These are phyloP conservation scores for Verticillium albo-atrum DNA, from an alignment of 2,329 filamentous ascomycete genomes.

Conservation along the genomic window DNA sequence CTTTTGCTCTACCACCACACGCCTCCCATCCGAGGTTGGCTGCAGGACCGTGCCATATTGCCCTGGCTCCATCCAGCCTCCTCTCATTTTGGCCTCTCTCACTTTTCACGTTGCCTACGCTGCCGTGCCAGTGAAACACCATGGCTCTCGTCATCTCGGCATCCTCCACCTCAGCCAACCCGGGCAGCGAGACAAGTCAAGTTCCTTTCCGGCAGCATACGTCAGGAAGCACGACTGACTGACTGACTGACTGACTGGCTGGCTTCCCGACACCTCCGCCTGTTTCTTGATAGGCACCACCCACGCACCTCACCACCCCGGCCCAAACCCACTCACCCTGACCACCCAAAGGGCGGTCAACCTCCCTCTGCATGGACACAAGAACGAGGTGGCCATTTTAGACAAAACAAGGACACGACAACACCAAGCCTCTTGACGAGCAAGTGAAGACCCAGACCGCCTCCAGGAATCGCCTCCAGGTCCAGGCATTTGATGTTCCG, in stretches of 20 bases:
- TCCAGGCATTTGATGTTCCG: not conserved
- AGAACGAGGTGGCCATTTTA: not conserved
- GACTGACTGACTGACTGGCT: not conserved
- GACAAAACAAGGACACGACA: not conserved
- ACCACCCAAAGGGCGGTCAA: not conserved
- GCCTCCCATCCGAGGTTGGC: not conserved
- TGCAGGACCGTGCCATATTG: not conserved
- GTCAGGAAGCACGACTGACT: not conserved
- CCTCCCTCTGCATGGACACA: not conserved
- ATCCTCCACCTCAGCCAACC: not conserved
- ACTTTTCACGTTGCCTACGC: not conserved
- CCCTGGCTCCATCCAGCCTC: not conserved
- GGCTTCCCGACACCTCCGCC: not conserved
- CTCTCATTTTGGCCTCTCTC: not conserved
- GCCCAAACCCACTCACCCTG: not conserved
- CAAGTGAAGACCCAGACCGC: not conserved
- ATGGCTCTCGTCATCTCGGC: not conserved
- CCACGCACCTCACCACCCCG: not conserved
- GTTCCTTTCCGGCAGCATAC: not conserved
- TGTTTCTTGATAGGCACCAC: not conserved
- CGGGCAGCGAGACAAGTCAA: not conserved
- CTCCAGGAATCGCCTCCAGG: not conserved
- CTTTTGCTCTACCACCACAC: not conserved
- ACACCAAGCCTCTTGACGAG: not conserved
- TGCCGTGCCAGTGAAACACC: not conserved